phyloP scores from a whole-genome alignment of 2,329 filamentous ascomycete species.

The Ophiosphaerella korrae region DNA sequence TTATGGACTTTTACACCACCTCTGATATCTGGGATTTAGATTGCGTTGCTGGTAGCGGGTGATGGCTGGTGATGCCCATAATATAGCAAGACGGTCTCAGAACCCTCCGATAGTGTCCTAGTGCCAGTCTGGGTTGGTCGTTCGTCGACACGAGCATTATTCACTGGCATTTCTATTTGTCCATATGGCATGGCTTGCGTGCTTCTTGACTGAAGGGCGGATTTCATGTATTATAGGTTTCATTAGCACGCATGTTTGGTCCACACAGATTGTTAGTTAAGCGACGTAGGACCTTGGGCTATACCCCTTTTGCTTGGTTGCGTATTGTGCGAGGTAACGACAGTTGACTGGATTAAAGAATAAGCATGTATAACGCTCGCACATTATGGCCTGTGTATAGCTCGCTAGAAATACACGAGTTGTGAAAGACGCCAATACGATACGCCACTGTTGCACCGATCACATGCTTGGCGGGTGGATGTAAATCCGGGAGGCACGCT shows the following conservation, averaged over 20 bases:
- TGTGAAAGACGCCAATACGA: no score
- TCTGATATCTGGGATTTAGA: no score
- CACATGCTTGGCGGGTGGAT: slow-evolving; percentile 14
- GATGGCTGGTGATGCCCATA: no score
- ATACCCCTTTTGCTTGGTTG: slow-evolving; percentile 27
- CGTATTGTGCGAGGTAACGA: not conserved
- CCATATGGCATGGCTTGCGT: not conserved
- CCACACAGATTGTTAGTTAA: slow-evolving; percentile 4
- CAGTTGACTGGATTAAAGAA: no score
- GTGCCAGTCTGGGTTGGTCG: no score
- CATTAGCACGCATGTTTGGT: slow-evolving; percentile 6
- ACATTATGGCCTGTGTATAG: not conserved
- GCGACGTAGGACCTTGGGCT: slow-evolving; percentile 13
- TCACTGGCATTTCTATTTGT: not conserved
- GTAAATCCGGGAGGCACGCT: slow-evolving; percentile 6
- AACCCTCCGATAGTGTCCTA: no score
- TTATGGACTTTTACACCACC: no score
- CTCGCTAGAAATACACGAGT: no score
- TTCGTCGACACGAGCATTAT: not conserved
- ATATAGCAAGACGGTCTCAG: no score
- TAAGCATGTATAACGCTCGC: no score
- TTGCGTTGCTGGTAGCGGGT: no score
- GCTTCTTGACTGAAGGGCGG: slow-evolving; percentile 1
- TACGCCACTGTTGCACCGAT: no score
- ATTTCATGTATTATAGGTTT: slow-evolving; percentile 16